phyloP scores from a whole-genome alignment of 345 rosid species.

The Syzygium oleosum region DNA sequence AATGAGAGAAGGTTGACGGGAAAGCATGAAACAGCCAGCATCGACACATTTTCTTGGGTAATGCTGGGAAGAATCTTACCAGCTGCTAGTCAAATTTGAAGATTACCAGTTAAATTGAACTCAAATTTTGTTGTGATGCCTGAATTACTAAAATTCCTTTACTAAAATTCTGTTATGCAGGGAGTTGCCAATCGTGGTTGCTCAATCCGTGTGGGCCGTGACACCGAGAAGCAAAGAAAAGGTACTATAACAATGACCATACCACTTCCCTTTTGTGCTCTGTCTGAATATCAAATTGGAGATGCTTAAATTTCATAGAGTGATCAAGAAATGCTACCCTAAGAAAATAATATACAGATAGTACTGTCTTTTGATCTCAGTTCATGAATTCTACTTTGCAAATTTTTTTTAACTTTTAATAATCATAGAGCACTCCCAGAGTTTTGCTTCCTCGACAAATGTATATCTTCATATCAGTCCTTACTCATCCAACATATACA shows the following conservation, averaged over 20 bases:
- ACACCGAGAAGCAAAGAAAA: constrained; percentile 85
- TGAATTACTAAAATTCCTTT: not conserved
- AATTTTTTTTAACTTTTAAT: not conserved
- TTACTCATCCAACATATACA: not conserved
- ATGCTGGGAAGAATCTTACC: not conserved
- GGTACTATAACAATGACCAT: constrained; percentile 24
- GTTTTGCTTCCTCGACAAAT: not conserved
- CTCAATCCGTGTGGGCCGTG: constrained; percentile 96
- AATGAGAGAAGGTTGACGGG: constrained; percentile 96
- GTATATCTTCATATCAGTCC: not conserved
- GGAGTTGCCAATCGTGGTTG: constrained; percentile 98
- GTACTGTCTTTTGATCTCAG: not conserved
- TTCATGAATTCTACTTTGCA: not conserved
- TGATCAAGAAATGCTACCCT: not conserved
- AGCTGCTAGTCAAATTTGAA: not conserved
- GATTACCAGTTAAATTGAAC: not conserved
- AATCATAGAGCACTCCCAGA: not conserved
- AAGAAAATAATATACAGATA: not conserved
- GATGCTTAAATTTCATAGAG: not conserved
- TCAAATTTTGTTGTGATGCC: not conserved
- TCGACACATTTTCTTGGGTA: constrained; percentile 93
- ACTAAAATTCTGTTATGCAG: constrained; percentile 22
- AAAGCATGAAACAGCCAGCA: constrained; percentile 96
- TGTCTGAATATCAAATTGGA: not conserved
- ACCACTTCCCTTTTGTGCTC: not conserved